phyloP scores from a whole-genome alignment of 2,329 filamentous ascomycete genomes.

The Ambrosiella beaveri region DNA sequence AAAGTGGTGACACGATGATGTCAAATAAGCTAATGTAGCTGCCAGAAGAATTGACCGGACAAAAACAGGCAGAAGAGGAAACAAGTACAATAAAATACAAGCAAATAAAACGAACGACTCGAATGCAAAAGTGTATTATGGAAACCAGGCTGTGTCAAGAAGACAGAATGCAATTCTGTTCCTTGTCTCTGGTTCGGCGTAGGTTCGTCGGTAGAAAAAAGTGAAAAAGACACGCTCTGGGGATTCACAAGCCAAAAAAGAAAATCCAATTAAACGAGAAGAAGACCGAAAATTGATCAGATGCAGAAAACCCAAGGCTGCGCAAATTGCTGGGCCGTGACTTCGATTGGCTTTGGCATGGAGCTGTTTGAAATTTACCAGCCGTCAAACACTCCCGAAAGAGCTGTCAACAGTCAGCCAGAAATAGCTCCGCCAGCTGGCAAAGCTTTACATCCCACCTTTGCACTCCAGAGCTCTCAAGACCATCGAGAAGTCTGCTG shows the following conservation, averaged over 20 bases:
- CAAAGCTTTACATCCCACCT: not conserved
- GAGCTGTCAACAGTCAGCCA: slow-evolving; percentile 4
- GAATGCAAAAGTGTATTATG: no score
- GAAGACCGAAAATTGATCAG: not conserved
- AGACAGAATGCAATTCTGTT: not conserved
- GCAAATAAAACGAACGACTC: not conserved
- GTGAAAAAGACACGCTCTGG: not conserved
- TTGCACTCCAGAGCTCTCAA: not conserved
- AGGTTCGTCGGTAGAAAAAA: not conserved
- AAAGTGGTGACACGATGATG: not conserved
- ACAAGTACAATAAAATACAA: not conserved
- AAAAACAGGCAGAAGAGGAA: not conserved
- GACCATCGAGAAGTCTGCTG: no score
- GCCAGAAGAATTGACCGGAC: not conserved
- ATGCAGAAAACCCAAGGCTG: not conserved
- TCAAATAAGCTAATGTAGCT: no score
- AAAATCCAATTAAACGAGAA: not conserved
- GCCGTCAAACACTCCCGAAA: not conserved
- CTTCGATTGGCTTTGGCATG: not conserved
- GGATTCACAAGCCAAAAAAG: not conserved
- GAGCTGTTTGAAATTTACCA: not conserved
- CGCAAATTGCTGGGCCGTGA: not conserved
- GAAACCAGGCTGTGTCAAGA: not conserved
- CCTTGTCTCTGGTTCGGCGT: not conserved
- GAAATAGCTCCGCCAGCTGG: not conserved